Evolutionary conservation across 1,139 yeast species (phyloP).

Genomic region (Debaryomyces psychrophilus): DNA sequence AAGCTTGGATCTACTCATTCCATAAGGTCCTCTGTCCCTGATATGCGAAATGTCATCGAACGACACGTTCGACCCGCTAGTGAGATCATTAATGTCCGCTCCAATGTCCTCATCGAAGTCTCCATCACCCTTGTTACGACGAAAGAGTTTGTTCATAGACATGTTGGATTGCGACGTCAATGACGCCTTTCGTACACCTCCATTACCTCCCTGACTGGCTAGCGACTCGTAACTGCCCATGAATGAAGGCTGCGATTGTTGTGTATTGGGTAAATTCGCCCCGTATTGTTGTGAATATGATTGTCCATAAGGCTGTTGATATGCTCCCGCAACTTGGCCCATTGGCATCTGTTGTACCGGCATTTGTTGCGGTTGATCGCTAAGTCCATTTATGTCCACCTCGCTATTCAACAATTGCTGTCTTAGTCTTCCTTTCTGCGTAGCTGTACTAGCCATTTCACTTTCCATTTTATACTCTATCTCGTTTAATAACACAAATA

Average conservation of each 20-base stretch:
- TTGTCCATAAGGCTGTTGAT: slow-evolving; percentile 18
- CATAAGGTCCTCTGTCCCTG: slow-evolving; percentile 66
- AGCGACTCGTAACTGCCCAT: slow-evolving; percentile 13
- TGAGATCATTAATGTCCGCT: slow-evolving; percentile 46
- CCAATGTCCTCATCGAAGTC: slow-evolving; percentile 58
- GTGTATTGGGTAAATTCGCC: not conserved
- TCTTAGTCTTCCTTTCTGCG: slow-evolving; percentile 31
- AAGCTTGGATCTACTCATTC: slow-evolving; percentile 39
- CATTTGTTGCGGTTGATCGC: slow-evolving; percentile 17
- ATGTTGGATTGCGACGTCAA: slow-evolving; percentile 45
- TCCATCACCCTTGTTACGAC: slow-evolving; percentile 38
- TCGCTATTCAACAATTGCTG: slow-evolving; percentile 40
- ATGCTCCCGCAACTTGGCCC: slow-evolving; percentile 10
- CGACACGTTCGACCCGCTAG: slow-evolving; percentile 49
- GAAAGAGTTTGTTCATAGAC: slow-evolving; percentile 46
- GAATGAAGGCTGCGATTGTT: slow-evolving; percentile 9
- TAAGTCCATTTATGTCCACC: slow-evolving; percentile 29
- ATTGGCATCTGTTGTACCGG: slow-evolving; percentile 9
- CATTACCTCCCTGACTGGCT: slow-evolving; percentile 4
- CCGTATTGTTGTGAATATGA: slow-evolving; percentile 17
- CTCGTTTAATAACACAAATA: not conserved
- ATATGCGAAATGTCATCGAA: slow-evolving; percentile 66
- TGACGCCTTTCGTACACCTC: slow-evolving; percentile 40
- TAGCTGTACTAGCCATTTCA: slow-evolving; percentile 22
- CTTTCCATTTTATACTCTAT: slow-evolving; percentile 22